These are phyloP conservation scores for Inosperma sp. DNA, from an alignment of 768 basidiomycete species.

Conservation along the genomic window DNA sequence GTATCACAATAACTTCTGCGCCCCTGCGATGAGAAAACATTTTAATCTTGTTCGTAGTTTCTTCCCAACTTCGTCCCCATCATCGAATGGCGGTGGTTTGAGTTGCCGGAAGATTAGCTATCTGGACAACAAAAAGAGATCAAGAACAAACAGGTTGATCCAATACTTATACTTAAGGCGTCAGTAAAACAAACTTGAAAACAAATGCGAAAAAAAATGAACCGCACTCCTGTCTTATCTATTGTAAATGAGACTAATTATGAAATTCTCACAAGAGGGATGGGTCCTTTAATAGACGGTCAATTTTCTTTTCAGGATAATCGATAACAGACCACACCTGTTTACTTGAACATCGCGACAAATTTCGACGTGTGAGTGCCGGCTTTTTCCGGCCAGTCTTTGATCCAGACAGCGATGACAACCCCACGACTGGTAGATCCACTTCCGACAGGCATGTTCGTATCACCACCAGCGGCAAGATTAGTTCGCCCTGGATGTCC, in stretches of 20 bases:
- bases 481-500: slow-evolving; percentile 47
- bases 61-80: slow-evolving; percentile 36
- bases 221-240: slow-evolving; percentile 26
- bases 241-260: slow-evolving; percentile 19
- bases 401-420: no score
- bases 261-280: slow-evolving; percentile 18
- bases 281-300: slow-evolving; percentile 23
- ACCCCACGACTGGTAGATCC: no score
- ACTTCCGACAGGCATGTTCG: slow-evolving; percentile 38
- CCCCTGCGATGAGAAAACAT: slow-evolving; percentile 31
- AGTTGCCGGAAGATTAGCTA: not conserved
- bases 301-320: no score
- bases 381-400: no score
- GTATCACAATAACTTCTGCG: slow-evolving; percentile 39
- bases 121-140: not conserved
- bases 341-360: no score
- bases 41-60: slow-evolving; percentile 33
- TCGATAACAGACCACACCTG: no score
- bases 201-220: no score
- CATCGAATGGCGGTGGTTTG: slow-evolving; percentile 36
- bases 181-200: not conserved
- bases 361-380: no score
- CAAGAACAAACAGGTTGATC: slow-evolving; percentile 31
- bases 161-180: slow-evolving; percentile 14
- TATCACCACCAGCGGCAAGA: slow-evolving; percentile 53